A percentile compares a stretch with the other conserved stretches of the same genome.
phyloP scores from a whole-genome alignment of 768 basidiomycete species.

The Boletellus emodensis region DNA sequence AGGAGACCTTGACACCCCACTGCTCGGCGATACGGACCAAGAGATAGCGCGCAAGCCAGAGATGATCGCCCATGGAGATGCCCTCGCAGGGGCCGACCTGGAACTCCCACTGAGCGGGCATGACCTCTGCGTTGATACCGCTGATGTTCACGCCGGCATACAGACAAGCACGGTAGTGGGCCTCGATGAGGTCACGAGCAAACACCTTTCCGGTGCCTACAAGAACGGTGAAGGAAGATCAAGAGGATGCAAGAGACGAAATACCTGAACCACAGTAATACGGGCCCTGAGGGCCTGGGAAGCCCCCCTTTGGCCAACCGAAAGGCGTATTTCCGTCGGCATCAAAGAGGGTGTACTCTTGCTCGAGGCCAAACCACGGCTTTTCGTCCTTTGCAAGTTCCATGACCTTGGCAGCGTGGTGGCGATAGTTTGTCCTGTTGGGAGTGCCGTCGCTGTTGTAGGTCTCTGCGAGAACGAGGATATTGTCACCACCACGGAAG shows the following conservation, averaged over 20 bases:
- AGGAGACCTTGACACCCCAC: slow-evolving; percentile 95
- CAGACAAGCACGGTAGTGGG: slow-evolving; percentile 96
- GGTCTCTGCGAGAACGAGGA: slow-evolving; percentile 93
- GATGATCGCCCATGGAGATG: slow-evolving; percentile 97
- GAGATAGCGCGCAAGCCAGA: slow-evolving; percentile 98
- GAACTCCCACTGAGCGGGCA: slow-evolving; percentile 99
- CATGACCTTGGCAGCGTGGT: slow-evolving; percentile 93
- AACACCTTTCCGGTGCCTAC: slow-evolving; percentile 95
- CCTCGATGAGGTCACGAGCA: slow-evolving; percentile 97
- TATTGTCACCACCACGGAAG: slow-evolving; percentile 98
- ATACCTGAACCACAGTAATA: slow-evolving; percentile 99
- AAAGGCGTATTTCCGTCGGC: slow-evolving; percentile 76
- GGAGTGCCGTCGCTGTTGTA: slow-evolving; percentile 99
- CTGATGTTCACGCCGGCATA: slow-evolving; percentile 96
- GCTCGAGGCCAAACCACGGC: slow-evolving; percentile 99
- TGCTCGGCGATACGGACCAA: slow-evolving; percentile 95
- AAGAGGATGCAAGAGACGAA: neutral
- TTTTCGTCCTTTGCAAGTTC: slow-evolving; percentile 73
- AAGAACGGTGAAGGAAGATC: slow-evolving; percentile 9
- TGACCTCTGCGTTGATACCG: slow-evolving; percentile 99
- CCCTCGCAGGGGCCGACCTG: slow-evolving; percentile 98
- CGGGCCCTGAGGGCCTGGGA: slow-evolving; percentile 98
- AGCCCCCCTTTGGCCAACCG: slow-evolving; percentile 99
- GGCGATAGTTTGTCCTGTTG: slow-evolving; percentile 94
- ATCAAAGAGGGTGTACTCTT: slow-evolving; percentile 98